Evolutionary conservation across 2,329 filamentous ascomycete genomes (phyloP).

Genomic region (Aspergillus arachidicola): DNA sequence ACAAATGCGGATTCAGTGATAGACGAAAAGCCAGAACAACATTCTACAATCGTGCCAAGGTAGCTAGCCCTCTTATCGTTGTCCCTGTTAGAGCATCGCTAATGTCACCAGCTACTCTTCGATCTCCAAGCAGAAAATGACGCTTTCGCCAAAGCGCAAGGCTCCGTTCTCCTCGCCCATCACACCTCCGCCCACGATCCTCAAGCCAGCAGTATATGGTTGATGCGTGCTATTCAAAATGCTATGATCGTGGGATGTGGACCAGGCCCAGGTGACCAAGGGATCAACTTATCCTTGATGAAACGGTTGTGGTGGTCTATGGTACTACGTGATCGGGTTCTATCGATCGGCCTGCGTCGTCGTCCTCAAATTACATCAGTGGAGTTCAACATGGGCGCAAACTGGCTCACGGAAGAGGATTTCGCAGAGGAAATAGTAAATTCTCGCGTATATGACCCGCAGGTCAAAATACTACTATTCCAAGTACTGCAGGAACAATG

Average conservation of each 20-base stretch:
- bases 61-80: not conserved
- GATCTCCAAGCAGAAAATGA: not conserved
- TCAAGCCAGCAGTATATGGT: not conserved
- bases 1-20: not conserved
- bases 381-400: not conserved
- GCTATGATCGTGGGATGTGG: not conserved
- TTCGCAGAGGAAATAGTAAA: not conserved
- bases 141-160: not conserved
- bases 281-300: not conserved
- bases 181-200: not conserved
- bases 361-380: not conserved
- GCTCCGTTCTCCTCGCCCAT: not conserved
- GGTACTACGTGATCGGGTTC: not conserved
- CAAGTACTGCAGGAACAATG: not conserved
- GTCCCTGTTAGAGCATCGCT: rapidly evolving
- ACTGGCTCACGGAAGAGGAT: not conserved
- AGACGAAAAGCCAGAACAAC: not conserved
- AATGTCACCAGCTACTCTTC: not conserved
- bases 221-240: not conserved
- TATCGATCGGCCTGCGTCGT: not conserved
- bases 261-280: not conserved
- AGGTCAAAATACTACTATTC: not conserved
- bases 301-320: not conserved
- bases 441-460: not conserved
- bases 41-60: not conserved